Base-by-base conservation (phyloP, 2,329 filamentous ascomycete species). In the Epichloe bromicola region DNA sequence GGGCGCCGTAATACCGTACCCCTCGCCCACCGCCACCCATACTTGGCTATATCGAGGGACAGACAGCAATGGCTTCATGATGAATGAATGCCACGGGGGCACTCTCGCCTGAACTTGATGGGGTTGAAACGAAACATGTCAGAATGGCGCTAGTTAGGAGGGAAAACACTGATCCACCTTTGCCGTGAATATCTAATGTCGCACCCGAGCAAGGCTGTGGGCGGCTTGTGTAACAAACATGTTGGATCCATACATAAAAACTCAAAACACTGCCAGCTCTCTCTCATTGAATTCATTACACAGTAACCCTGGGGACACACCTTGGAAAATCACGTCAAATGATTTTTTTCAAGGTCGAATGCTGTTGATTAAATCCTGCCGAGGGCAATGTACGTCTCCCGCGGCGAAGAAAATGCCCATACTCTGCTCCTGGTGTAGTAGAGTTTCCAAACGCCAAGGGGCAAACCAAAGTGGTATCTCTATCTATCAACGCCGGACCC, bases 401-500 rank as follows among this genome's bases (percentile, higher is more conserved):
- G 11, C 6, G 20, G 41, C 41, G 10, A 11, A 23, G 26, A 43
- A 43, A 30, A 26, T 43, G 41, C 20, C 41, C 20, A 46, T 14
- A 17, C 14, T 20, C 37, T 20, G 47, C 44, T 46, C 46, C 50
- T 44, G 53, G 37, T 23, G 26, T 17, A 50, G 23, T 17, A 50
- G 23, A 43, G 44, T 41, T 34, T 39, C 36, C 38, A 20, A 23
- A 37, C 17, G 34, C 23, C 30, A 20, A 20, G 33, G 37, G 42
- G 14, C 19, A 45, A 50, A 50, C 34, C 48, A 48, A 51, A 39
- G 51, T 58, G 56, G 54, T 57, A 59, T 57, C 56, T 56, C 38
- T 53, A 46, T 54, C 51, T 55, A 55, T 44, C 41, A 56, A 58
- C 56, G 55, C 57, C 58, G 48, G 55, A 53, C 57, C 56, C 54